Conservation (phyloP, 345 rosid species). For the Leavenworthia alabamica region DNA sequence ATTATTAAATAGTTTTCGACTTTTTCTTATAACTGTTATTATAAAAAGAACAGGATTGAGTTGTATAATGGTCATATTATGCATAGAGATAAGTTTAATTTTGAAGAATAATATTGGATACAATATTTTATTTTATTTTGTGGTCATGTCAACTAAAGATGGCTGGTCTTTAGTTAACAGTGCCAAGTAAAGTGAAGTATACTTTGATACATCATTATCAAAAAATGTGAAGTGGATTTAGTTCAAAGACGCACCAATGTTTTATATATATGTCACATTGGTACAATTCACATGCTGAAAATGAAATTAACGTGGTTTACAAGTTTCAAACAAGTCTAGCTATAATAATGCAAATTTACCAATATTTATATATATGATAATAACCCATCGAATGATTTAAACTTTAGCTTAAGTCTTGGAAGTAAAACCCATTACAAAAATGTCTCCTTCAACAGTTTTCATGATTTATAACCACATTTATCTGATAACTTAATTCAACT, state of each 20-base stretch:
- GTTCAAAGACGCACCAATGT: constrained; percentile 4
- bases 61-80: not conserved
- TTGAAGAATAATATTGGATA: not conserved
- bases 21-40: not conserved
- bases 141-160: constrained; percentile 19
- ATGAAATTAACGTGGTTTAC: constrained; percentile 21
- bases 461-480: not conserved
- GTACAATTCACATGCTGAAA: constrained; percentile 16
- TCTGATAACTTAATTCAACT: not conserved
- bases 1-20: not conserved
- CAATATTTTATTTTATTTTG: not conserved
- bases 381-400: constrained; percentile 6
- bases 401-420: not conserved
- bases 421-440: not conserved
- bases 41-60: not conserved
- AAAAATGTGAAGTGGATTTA: constrained; percentile 1
- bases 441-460: constrained; percentile 3
- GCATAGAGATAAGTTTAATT: not conserved
- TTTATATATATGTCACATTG: constrained; percentile 14
- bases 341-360: constrained; percentile 19
- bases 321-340: constrained; percentile 6
- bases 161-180: constrained; percentile 2
- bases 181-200: not conserved
- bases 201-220: constrained; percentile 20
- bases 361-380: constrained; percentile 20